Evolutionary conservation across 2,329 filamentous ascomycete genomes (phyloP), one percentile per base, ranked within the genome.

Genomic region (Colletotrichum musicola): DNA sequence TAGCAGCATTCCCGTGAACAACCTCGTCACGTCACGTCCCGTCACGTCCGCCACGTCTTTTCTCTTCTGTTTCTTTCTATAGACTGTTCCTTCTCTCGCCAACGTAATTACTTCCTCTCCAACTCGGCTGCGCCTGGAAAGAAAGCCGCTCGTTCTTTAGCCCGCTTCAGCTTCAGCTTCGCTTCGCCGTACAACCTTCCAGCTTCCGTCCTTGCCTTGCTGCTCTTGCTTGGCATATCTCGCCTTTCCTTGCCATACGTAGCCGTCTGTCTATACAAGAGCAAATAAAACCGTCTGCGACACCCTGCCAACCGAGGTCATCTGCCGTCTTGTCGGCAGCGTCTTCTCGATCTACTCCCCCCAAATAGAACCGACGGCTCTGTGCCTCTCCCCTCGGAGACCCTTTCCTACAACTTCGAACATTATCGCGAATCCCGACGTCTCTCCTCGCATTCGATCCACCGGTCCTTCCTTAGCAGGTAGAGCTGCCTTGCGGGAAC

Each of bases 401-500:
- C 49, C 61, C 55, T 25, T 54, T 42, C 40, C 7, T 27, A 61
- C 55, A 35, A 44, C n/a, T 27, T 22, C 55, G 49, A 65, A 47
- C 50, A 50, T 50, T 18, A 44, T 35, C 18, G 13, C 66, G 4
- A 14, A 20, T 10, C 10, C 56, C 22, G 6, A 62, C 46, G n/a
- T 20, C 12, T 44, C 27, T 35, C 38, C 7, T 54, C 54, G 40
- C 51, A 27, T 62, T 27, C 44, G 16, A 67, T 53, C 9, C 22
- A 25, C 20, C 42, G 46, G 18, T 46, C 38, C 20, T 47, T 46
- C 27, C 46, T 53, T 25, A 40, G 22, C 44, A 40, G 62, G 67
- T 55, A 67, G 62, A 69, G 66, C 54, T 69, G 64, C 57, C 63
- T 69, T 63, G 67, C 62, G 67, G 67, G 54, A 68, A 69, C 67